These are phyloP conservation scores for Gastrolobium villosum DNA, from an alignment of 306 rosid species.

Conservation along the genomic window DNA sequence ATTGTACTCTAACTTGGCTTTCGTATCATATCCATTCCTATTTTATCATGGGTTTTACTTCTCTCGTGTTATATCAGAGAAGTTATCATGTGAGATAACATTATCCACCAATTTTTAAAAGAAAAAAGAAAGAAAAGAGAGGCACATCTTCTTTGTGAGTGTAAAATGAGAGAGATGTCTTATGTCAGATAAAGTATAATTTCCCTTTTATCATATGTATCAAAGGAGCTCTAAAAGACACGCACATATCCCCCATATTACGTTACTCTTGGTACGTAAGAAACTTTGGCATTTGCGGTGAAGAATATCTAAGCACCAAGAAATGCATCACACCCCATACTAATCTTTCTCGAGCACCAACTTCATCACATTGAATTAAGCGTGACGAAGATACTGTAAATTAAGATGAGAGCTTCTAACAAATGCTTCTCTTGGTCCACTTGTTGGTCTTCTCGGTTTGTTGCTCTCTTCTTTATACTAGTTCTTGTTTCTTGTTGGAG, in stretches of 20 bases:
- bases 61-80: too few relatives aligned
- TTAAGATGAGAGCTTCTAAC: conserved; percentile 40
- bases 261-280: conserved; percentile 29
- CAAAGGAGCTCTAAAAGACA: too few relatives aligned
- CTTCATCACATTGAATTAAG: conserved; percentile 11
- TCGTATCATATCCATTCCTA: too few relatives aligned
- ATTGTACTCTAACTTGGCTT: too few relatives aligned
- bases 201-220: too few relatives aligned
- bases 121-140: too few relatives aligned
- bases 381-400: neutral
- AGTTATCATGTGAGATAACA: too few relatives aligned
- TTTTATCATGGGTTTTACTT: too few relatives aligned
- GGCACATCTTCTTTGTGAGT: too few relatives aligned
- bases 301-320: conserved; percentile 49
- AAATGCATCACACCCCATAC: conserved; percentile 41
- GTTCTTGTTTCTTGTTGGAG: conserved; percentile 41
- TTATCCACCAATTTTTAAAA: too few relatives aligned
- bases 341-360: neutral
- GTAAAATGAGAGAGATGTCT: too few relatives aligned
- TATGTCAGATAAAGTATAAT: too few relatives aligned
- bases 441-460: conserved; percentile 24
- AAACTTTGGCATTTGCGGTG: conserved; percentile 26
- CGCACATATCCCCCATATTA: neutral
- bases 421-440: conserved; percentile 28
- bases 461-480: conserved; percentile 30